Evolutionary conservation across 202 grass and related monocot species (phyloP).

Genomic region (Dendrocalamus latiflorus): DNA sequence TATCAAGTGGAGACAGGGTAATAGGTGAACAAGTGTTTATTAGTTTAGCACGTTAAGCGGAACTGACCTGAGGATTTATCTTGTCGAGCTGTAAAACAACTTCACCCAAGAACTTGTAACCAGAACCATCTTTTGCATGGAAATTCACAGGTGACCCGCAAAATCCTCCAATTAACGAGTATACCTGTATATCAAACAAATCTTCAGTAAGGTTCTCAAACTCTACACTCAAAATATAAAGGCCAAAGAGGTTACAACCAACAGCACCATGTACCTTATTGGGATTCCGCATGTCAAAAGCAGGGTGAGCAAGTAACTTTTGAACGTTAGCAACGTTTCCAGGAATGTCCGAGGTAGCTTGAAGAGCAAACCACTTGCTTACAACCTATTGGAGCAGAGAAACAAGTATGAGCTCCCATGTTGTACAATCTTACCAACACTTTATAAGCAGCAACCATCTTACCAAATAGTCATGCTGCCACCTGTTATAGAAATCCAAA

Average conservation of each 20-base stretch:
- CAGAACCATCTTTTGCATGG: conserved; percentile 94
- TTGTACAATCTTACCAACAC: no score
- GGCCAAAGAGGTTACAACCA: background rate
- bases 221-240: background rate
- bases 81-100: conserved; percentile 86
- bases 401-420: conserved; percentile 6
- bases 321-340: conserved; percentile 75
- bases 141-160: conserved; percentile 88
- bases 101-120: conserved; percentile 93
- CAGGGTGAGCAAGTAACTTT: conserved; percentile 74
- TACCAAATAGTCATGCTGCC: conserved; percentile 93
- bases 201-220: conserved; percentile 1
- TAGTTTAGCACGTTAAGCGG: background rate
- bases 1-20: background rate
- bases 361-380: conserved; percentile 98
- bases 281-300: conserved; percentile 87
- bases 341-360: conserved; percentile 86
- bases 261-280: conserved; percentile 58
- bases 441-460: conserved; percentile 24
- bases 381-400: conserved; percentile 60
- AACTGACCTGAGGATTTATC: conserved; percentile 89
- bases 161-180: conserved; percentile 88
- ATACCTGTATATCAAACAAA: conserved; percentile 47
- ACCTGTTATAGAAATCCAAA: conserved; percentile 80
- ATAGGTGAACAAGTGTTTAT: background rate